Conservation (phyloP, 371 early-diverging fungal genomes). For the Saksenaea oblongispora region DNA sequence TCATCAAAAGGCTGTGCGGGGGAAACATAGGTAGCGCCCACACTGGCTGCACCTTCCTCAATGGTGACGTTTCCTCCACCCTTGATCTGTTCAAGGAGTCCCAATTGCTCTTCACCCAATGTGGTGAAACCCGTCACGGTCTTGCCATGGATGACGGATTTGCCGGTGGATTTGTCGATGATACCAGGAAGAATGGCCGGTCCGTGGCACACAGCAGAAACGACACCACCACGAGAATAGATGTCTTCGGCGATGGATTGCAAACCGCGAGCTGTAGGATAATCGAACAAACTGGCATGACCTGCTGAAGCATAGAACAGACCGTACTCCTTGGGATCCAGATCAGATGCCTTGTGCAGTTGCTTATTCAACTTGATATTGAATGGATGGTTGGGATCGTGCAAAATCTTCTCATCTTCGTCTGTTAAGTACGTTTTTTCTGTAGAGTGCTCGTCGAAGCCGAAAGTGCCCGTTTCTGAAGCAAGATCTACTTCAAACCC, state of each 20-base stretch:
- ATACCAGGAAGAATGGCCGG: constrained; percentile 54
- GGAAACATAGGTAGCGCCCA: constrained; percentile 37
- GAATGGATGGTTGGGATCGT: constrained; percentile 46
- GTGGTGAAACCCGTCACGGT: constrained; percentile 54
- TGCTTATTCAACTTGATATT: constrained; percentile 37
- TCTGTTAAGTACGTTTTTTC: constrained; percentile 36
- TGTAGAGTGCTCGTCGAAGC: constrained; percentile 54
- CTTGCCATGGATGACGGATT: constrained; percentile 43
- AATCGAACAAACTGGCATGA: constrained; percentile 53
- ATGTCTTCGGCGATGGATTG: constrained; percentile 84
- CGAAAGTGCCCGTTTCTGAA: constrained; percentile 54
- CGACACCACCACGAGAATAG: constrained; percentile 54
- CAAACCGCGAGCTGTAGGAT: constrained; percentile 38
- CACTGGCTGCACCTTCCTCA: constrained; percentile 30
- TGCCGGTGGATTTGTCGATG: constrained; percentile 40
- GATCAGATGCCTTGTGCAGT: constrained; percentile 47
- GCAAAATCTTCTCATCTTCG: constrained; percentile 33
- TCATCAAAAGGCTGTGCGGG: constrained; percentile 51
- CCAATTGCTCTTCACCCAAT: constrained; percentile 42
- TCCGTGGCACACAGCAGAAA: constrained; percentile 58
- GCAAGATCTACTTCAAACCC: constrained; percentile 58
- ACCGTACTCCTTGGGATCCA: constrained; percentile 49
- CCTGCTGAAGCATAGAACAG: constrained; percentile 57
- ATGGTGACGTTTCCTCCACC: constrained; percentile 39
- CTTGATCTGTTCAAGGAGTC: constrained; percentile 35